Conservation (phyloP, 2,329 filamentous ascomycete species). For the Fusarium mexicanum region DNA sequence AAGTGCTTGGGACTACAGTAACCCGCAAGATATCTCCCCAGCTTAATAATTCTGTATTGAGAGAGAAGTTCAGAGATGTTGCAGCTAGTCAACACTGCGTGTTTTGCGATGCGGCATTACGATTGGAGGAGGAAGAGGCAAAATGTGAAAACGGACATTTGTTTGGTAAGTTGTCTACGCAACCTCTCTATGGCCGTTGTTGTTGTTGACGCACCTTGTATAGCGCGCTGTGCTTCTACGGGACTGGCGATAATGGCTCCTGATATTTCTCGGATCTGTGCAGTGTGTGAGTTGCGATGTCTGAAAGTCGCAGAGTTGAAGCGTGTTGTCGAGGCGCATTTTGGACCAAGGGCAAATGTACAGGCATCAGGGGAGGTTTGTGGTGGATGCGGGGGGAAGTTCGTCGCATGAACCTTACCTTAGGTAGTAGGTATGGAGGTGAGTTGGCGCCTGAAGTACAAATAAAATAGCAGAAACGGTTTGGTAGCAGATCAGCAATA, state of each 20-base stretch:
- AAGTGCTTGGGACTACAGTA: constrained; percentile 54
- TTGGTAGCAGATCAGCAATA: neutral
- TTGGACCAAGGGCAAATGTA: constrained; percentile 43
- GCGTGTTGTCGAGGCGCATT: constrained; percentile 45
- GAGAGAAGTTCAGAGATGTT: constrained; percentile 52
- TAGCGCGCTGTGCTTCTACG: constrained; percentile 64
- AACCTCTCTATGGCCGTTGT: neutral
- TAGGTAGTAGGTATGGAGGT: neutral
- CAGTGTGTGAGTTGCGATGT: constrained; percentile 63
- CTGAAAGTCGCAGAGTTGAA: constrained; percentile 56
- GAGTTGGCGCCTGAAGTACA: neutral
- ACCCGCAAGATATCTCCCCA: constrained; percentile 26
- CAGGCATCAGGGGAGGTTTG: constrained; percentile 50
- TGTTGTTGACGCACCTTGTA: neutral
- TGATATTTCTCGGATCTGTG: constrained; percentile 63
- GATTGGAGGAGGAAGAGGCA: constrained; percentile 47
- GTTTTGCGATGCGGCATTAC: constrained; percentile 56
- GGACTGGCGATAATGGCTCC: constrained; percentile 65
- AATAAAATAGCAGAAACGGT: neutral
- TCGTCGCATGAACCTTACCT: constrained; percentile 46
- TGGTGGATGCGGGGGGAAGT: constrained; percentile 55
- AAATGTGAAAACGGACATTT: constrained; percentile 52
- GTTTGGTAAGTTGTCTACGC: constrained; percentile 49
- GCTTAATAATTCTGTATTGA: constrained; percentile 42
- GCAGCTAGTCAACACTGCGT: constrained; percentile 54